These are phyloP conservation scores for Steccherinum ochraceum DNA, from an alignment of 768 basidiomycete genomes.

Conservation along the genomic window DNA sequence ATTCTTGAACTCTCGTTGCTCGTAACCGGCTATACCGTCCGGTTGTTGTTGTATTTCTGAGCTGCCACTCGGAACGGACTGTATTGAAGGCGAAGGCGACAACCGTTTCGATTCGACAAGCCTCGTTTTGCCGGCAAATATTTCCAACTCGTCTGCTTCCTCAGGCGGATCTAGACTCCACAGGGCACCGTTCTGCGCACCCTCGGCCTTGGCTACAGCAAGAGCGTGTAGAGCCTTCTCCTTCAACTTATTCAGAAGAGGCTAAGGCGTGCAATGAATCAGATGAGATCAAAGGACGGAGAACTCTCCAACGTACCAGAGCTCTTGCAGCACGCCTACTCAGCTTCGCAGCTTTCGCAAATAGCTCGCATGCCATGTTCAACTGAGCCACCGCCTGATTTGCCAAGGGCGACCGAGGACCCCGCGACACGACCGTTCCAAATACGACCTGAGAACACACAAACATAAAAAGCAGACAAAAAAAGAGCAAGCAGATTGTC, in stretches of 20 bases:
- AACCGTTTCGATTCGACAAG: conserved; percentile 41
- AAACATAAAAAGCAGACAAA: conserved; percentile 7
- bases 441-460: conserved; percentile 61
- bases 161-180: conserved; percentile 52
- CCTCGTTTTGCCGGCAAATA: conserved; percentile 62
- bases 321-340: conserved; percentile 63
- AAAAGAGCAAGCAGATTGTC: not conserved
- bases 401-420: conserved; percentile 64
- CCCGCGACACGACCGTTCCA: conserved; percentile 71
- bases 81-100: conserved; percentile 12
- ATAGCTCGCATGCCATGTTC: conserved; percentile 61
- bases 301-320: conserved; percentile 35
- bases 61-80: not conserved
- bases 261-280: conserved; percentile 28
- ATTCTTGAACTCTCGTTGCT: not conserved
- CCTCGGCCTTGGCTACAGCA: conserved; percentile 31
- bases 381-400: conserved; percentile 62
- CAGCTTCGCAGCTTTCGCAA: conserved; percentile 50
- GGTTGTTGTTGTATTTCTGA: not conserved
- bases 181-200: conserved; percentile 30
- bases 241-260: conserved; percentile 50
- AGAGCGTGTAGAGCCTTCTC: conserved; percentile 65
- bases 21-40: not conserved
- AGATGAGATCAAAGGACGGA: conserved; percentile 3
- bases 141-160: conserved; percentile 58